Evolutionary conservation across 495 filamentous ascomycete species (phyloP), one percentile per base, ranked within the genome.

Genomic region (Penicillium canescens): DNA sequence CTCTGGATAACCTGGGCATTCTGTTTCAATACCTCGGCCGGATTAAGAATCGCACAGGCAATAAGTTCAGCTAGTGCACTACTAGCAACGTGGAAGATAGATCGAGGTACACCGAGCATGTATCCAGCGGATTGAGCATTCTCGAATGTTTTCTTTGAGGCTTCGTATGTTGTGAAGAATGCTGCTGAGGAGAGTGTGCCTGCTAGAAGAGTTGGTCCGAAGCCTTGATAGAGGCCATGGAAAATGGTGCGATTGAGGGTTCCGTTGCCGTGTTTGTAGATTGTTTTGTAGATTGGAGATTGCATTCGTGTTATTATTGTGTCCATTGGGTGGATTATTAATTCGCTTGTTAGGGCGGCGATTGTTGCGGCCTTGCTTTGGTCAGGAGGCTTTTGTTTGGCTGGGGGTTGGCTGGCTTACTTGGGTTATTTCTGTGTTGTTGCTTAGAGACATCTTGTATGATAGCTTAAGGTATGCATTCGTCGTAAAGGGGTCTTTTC

Each of bases 301-400:
- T 56, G 53, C 46, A 56, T 50, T 13, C 53, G 53, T 3, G 53
- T 56, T 42, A 56, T 42, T 14, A 56, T 38, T 34, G 53, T 56
- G 23, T 56, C 53, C 31, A 56, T 37, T 42, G 53, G 53, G 33
- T 56, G 53, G 34, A 56, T 50, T 20, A 41, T 40, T 3, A 50
- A 21, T 28, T 56, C 53, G 46, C 53, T 56, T 21, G 28, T 42
- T 36, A 56, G 11, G 12, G 53, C 53, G 31, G 53, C 53, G 33
- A 50, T 39, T 31, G 45, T 47, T n/a, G 45, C 34, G 21, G 53
- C 53, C 53, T 56, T 6, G 23, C 23, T 41, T 34, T 31, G 18
- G 18, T 23, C 42, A 46, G 44, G 13, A 18, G 18, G 18, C 18
- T 18, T 35, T 5, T 26, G 26, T 13, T 33, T 2, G n/a, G 24